Conservation (phyloP, 768 basidiomycete species). For the Piloderma croceum region DNA sequence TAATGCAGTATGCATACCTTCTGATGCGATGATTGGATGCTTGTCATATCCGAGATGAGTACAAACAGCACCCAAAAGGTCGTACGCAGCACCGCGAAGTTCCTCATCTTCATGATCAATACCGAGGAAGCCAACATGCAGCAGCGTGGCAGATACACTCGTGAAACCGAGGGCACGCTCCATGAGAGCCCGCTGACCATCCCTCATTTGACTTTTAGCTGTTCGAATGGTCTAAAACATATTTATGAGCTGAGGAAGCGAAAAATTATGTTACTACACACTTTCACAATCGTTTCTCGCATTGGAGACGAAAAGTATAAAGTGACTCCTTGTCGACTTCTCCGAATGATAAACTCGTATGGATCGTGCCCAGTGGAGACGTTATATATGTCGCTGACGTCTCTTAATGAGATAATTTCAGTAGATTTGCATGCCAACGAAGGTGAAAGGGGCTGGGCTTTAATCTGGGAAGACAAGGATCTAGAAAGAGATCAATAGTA, state of each 20-base stretch:
- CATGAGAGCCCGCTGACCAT: constrained; percentile 41
- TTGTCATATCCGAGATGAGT: constrained; percentile 74
- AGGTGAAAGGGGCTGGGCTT: constrained; percentile 67
- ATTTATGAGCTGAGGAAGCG: constrained; percentile 3
- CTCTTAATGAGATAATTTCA: constrained; percentile 73
- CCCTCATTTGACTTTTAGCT: constrained; percentile 68
- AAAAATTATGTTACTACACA: constrained; percentile 18
- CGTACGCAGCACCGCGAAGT: constrained; percentile 73
- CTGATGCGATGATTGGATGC: constrained; percentile 60
- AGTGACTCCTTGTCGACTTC: constrained; percentile 63
- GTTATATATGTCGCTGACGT: constrained; percentile 84
- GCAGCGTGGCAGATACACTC: constrained; percentile 77
- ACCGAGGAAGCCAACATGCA: constrained; percentile 84
- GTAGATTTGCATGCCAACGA: constrained; percentile 68
- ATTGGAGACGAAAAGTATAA: constrained; percentile 69
- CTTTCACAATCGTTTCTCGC: constrained; percentile 74
- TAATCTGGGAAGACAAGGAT: constrained; percentile 39
- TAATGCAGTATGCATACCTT: constrained; percentile 40
- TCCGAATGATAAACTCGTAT: constrained; percentile 78
- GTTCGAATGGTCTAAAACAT: constrained; percentile 55
- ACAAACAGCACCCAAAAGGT: constrained; percentile 73
- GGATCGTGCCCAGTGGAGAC: constrained; percentile 69
- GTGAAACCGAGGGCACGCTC: constrained; percentile 74
- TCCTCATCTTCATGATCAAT: constrained; percentile 69
- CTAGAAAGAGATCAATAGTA: constrained; percentile 1